phyloP scores from a whole-genome alignment of 2,329 filamentous ascomycete genomes.

The Pseudogymnoascus pannorum region DNA sequence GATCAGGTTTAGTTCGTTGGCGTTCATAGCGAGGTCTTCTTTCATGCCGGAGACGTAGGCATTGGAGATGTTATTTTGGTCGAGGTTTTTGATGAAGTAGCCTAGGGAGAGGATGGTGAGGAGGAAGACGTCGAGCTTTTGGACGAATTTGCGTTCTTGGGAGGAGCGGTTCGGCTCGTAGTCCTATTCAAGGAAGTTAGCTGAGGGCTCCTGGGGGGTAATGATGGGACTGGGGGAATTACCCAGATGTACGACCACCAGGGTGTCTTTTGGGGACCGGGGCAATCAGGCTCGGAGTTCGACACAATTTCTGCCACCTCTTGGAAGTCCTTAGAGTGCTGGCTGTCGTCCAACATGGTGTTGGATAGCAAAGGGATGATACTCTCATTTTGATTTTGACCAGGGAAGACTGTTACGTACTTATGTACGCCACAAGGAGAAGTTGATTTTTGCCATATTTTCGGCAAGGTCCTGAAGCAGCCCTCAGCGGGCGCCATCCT shows the following conservation, averaged over 20 bases:
- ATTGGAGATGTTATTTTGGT: conserved; percentile 29
- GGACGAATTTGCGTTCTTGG: conserved; percentile 22
- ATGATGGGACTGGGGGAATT: background rate
- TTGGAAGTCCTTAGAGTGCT: background rate
- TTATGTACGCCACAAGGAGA: background rate
- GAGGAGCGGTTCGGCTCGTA: conserved; percentile 19
- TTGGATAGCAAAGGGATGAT: background rate
- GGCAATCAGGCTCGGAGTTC: conserved; percentile 13
- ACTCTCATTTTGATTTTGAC: background rate
- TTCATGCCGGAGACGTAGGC: conserved; percentile 36
- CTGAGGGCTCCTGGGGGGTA: background rate
- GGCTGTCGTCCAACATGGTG: background rate
- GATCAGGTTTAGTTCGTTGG: conserved; percentile 36
- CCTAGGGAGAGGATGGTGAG: conserved; percentile 23
- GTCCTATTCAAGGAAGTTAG: conserved; percentile 16
- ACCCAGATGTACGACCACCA: conserved; percentile 26
- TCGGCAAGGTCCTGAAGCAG: background rate
- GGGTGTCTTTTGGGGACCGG: conserved; percentile 15
- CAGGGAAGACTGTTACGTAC: background rate
- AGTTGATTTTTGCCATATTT: background rate
- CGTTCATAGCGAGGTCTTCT: conserved; percentile 32
- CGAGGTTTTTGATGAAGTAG: conserved; percentile 27
- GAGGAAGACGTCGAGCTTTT: conserved; percentile 23
- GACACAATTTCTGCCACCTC: conserved; percentile 5
- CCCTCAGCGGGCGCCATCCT: background rate